These are phyloP conservation scores for Monosporascus sp. DNA, from an alignment of 2,329 filamentous ascomycete genomes.

Conservation along the genomic window DNA sequence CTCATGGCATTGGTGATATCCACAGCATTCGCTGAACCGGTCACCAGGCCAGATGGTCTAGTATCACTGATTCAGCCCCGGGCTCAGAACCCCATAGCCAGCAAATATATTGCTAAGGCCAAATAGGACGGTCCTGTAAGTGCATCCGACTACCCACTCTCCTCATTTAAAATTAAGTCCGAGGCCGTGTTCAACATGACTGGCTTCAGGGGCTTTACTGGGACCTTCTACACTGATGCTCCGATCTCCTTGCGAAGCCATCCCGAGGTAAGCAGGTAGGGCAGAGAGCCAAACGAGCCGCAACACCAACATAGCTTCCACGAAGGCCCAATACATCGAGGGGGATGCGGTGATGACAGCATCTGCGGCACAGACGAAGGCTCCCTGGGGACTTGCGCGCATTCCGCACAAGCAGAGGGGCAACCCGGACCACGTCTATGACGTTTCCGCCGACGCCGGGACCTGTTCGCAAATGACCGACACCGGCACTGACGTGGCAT, in stretches of 20 bases:
- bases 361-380: slow-evolving; percentile 11
- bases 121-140: slow-evolving; percentile 28
- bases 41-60: neutral
- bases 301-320: slow-evolving; percentile 4
- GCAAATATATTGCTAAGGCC: slow-evolving; percentile 41
- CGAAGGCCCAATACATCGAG: slow-evolving; percentile 29
- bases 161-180: slow-evolving; percentile 22
- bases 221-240: slow-evolving; percentile 34
- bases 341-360: slow-evolving; percentile 22
- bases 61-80: neutral
- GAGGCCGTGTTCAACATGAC: slow-evolving; percentile 26
- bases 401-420: slow-evolving; percentile 35
- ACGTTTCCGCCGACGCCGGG: slow-evolving; percentile 34
- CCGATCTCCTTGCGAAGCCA: slow-evolving; percentile 34
- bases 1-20: too few relatives aligned
- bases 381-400: slow-evolving; percentile 40
- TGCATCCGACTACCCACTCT: slow-evolving; percentile 25
- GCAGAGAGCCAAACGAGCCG: neutral
- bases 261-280: slow-evolving; percentile 28
- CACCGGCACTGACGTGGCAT: slow-evolving; percentile 44
- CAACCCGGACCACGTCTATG: slow-evolving; percentile 35
- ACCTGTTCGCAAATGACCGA: slow-evolving; percentile 51
- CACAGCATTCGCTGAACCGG: too few relatives aligned
- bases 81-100: neutral
- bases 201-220: slow-evolving; percentile 38